A percentile compares a stretch with the other conserved stretches of the same genome.
These are phyloP conservation scores for Russula brevipes DNA, from an alignment of 768 basidiomycete genomes.

Conservation along the genomic window DNA sequence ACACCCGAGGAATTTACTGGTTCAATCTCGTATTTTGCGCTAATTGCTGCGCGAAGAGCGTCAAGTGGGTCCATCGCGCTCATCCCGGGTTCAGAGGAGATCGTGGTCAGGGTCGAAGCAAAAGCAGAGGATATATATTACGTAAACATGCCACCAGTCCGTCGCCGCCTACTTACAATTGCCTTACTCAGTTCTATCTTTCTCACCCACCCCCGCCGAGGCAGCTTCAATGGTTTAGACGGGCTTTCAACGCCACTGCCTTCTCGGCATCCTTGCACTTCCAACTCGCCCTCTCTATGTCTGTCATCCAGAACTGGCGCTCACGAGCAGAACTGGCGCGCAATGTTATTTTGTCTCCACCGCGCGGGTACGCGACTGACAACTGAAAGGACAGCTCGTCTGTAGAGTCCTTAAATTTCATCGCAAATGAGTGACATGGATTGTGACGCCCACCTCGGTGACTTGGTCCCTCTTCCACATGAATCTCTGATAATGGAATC, in stretches of 20 bases:
- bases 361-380: constrained; percentile 61
- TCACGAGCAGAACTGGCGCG: constrained; percentile 55
- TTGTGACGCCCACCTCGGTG: constrained; percentile 42
- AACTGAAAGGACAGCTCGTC: constrained; percentile 70
- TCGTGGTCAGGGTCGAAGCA: not conserved
- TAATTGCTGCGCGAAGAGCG: constrained; percentile 21
- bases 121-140: not conserved
- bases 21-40: constrained; percentile 10
- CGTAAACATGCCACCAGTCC: not conserved
- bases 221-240: not conserved
- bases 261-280: constrained; percentile 29
- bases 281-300: constrained; percentile 40
- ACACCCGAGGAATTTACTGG: constrained; percentile 26
- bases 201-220: too few relatives aligned
- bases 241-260: not conserved
- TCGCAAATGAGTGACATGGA: not conserved
- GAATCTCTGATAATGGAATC: constrained; percentile 64
- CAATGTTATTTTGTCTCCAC: constrained; percentile 63
- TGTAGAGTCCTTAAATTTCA: constrained; percentile 28
- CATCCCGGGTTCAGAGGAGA: not conserved
- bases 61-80: constrained; percentile 21
- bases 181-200: too few relatives aligned
- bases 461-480: constrained; percentile 48
- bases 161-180: too few relatives aligned
- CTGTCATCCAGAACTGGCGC: constrained; percentile 48